These are phyloP conservation scores for Imleria badia DNA, from an alignment of 768 basidiomycete species.

Conservation along the genomic window DNA sequence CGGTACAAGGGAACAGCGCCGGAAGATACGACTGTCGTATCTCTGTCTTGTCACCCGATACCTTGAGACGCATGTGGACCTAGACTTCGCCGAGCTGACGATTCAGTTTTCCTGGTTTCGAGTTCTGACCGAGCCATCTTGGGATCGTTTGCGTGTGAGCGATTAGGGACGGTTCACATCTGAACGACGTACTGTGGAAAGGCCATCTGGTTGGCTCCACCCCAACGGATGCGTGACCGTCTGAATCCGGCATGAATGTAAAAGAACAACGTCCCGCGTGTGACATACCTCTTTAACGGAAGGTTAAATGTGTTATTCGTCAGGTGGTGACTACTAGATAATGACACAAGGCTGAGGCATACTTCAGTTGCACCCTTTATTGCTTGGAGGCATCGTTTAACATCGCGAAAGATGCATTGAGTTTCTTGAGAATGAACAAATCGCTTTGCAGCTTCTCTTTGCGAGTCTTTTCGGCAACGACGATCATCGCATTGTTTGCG, in stretches of 20 bases:
- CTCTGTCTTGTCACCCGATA: slow-evolving; percentile 87
- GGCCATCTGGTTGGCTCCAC: slow-evolving; percentile 61
- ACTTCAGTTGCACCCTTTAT: too few species aligned
- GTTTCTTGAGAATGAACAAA: slow-evolving; percentile 66
- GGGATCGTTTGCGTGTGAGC: neutral
- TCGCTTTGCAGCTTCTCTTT: slow-evolving; percentile 79
- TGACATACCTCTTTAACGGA: slow-evolving; percentile 69
- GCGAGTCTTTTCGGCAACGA: slow-evolving; percentile 38
- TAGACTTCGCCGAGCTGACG: slow-evolving; percentile 88
- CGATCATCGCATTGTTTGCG: slow-evolving; percentile 25
- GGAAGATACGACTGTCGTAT: slow-evolving; percentile 92
- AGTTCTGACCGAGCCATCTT: slow-evolving; percentile 98
- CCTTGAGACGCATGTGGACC: slow-evolving; percentile 91
- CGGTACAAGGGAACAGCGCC: slow-evolving; percentile 77
- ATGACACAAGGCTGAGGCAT: too few species aligned
- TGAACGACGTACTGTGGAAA: slow-evolving; percentile 76
- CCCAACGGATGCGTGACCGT: slow-evolving; percentile 80
- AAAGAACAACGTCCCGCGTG: too few species aligned
- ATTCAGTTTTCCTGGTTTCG: slow-evolving; percentile 80
- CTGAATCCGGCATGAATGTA: slow-evolving; percentile 37
- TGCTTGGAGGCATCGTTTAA: slow-evolving; percentile 78
- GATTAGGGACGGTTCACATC: neutral
- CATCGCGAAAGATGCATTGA: slow-evolving; percentile 64
- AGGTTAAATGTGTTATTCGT: too few species aligned
- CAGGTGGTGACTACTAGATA: too few species aligned